These are phyloP conservation scores for Penicillium silybi DNA, from an alignment of 495 filamentous ascomycete genomes.

Conservation along the genomic window DNA sequence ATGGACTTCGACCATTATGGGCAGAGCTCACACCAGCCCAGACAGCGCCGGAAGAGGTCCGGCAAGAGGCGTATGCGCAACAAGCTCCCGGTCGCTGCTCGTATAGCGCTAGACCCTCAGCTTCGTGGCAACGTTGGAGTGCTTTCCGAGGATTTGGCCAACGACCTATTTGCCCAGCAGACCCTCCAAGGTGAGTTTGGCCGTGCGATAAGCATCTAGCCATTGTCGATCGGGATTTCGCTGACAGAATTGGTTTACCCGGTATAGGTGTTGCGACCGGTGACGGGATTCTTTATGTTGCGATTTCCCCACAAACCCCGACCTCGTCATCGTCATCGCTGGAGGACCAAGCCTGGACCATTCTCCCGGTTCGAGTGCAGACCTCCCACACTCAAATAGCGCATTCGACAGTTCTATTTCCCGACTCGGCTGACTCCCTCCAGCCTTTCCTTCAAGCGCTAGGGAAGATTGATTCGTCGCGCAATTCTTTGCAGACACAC, in stretches of 20 bases:
- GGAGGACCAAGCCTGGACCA: constrained; percentile 71
- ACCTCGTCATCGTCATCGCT: constrained; percentile 48
- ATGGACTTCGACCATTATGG: constrained; percentile 40
- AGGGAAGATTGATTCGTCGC: constrained; percentile 54
- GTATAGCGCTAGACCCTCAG: constrained; percentile 72
- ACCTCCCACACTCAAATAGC: constrained; percentile 69
- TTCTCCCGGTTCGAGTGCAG: constrained; percentile 69
- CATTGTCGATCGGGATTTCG: background rate
- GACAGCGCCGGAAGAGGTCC: constrained; percentile 33
- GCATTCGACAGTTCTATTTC: constrained; percentile 76
- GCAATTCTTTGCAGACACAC: constrained; percentile 51
- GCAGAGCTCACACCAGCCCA: constrained; percentile 39
- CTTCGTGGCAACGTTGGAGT: constrained; percentile 85
- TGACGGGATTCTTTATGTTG: constrained; percentile 56
- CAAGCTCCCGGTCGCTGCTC: constrained; percentile 54
- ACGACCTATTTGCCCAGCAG: constrained; percentile 69
- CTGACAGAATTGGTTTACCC: constrained; percentile 1
- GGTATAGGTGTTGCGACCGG: constrained; percentile 16
- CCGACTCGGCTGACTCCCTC: constrained; percentile 71
- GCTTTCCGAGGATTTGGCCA: constrained; percentile 79
- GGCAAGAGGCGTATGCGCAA: constrained; percentile 46
- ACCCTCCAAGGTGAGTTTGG: constrained; percentile 33
- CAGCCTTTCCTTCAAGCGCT: constrained; percentile 67
- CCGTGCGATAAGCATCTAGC: background rate
- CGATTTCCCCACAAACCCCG: constrained; percentile 78